These are phyloP conservation scores for Aspergillus pseudoviridinutans DNA, from an alignment of 2,329 filamentous ascomycete species.

Conservation along the genomic window DNA sequence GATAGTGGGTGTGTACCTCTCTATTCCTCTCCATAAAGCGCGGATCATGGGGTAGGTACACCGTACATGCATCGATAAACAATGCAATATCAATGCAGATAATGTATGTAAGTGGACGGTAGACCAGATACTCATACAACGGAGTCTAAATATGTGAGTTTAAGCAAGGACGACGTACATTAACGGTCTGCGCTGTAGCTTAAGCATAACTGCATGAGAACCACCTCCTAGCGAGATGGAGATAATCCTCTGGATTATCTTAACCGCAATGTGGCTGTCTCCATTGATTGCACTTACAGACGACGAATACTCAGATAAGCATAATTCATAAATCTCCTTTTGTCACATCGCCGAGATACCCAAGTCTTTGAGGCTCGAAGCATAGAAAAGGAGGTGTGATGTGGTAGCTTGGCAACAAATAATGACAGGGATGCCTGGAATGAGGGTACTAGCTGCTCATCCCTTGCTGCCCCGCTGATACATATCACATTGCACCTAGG, in stretches of 20 bases:
- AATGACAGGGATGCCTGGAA: background rate
- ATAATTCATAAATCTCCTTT: too few species aligned
- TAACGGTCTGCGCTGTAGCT: background rate
- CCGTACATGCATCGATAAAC: too few species aligned
- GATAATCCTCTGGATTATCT: background rate
- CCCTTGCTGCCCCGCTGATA: conserved; percentile 4
- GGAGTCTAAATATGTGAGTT: background rate
- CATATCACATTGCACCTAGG: conserved; percentile 1
- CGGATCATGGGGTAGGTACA: too few species aligned
- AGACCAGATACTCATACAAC: too few species aligned
- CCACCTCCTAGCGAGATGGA: background rate
- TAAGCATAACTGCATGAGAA: background rate
- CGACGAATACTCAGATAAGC: too few species aligned
- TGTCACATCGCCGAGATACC: background rate
- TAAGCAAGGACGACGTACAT: background rate
- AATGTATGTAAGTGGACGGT: too few species aligned
- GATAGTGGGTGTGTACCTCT: background rate
- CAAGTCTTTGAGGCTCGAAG: too few species aligned
- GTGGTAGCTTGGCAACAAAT: too few species aligned
- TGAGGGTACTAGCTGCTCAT: background rate
- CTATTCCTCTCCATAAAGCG: background rate
- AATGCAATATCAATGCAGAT: too few species aligned
- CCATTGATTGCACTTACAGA: too few species aligned
- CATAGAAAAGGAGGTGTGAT: too few species aligned
- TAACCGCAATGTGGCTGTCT: too few species aligned